phyloP scores from a whole-genome alignment of 2,329 filamentous ascomycete species.

The Zymoseptoria crescenta region DNA sequence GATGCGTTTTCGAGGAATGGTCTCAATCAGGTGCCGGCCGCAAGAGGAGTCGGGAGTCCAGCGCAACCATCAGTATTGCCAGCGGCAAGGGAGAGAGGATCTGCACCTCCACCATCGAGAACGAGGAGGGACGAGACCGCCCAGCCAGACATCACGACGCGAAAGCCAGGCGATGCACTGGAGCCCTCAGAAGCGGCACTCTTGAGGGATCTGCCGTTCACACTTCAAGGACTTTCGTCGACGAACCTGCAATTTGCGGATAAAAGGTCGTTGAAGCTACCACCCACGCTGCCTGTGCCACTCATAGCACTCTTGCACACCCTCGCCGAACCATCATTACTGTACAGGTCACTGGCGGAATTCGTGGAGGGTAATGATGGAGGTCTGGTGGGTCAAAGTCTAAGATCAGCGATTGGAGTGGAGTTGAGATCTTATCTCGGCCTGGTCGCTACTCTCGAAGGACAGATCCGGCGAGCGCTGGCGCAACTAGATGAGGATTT shows the following conservation, averaged over 20 bases:
- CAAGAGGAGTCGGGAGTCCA: slow-evolving; percentile 19
- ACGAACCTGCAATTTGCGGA: slow-evolving; percentile 70
- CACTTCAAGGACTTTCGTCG: slow-evolving; percentile 84
- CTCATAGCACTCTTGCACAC: slow-evolving; percentile 81
- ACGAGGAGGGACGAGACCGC: slow-evolving; percentile 6
- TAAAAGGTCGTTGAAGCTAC: slow-evolving; percentile 64
- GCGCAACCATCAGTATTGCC: slow-evolving; percentile 13
- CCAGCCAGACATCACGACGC: slow-evolving; percentile 4
- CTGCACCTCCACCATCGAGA: slow-evolving; percentile 16
- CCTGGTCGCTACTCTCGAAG: slow-evolving; percentile 84
- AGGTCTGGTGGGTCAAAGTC: slow-evolving; percentile 83
- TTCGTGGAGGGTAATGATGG: slow-evolving; percentile 77
- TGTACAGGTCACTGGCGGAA: slow-evolving; percentile 71
- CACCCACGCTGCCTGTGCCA: slow-evolving; percentile 70
- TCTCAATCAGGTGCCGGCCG: slow-evolving; percentile 31
- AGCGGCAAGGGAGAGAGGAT: slow-evolving; percentile 13
- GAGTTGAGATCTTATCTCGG: slow-evolving; percentile 86
- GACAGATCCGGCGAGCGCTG: slow-evolving; percentile 78
- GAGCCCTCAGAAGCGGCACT: slow-evolving; percentile 37
- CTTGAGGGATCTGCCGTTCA: slow-evolving; percentile 73
- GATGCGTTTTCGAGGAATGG: slow-evolving; percentile 43
- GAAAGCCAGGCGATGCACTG: slow-evolving; percentile 4
- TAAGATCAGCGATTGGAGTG: slow-evolving; percentile 74
- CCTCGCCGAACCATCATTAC: slow-evolving; percentile 83
- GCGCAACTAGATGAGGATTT: slow-evolving; percentile 61